A percentile compares a stretch with the other conserved stretches of the same genome.
Evolutionary conservation across 192 early-diverging fungal species (phyloP).

Genomic region (Phlyctochytrium arcticum): DNA sequence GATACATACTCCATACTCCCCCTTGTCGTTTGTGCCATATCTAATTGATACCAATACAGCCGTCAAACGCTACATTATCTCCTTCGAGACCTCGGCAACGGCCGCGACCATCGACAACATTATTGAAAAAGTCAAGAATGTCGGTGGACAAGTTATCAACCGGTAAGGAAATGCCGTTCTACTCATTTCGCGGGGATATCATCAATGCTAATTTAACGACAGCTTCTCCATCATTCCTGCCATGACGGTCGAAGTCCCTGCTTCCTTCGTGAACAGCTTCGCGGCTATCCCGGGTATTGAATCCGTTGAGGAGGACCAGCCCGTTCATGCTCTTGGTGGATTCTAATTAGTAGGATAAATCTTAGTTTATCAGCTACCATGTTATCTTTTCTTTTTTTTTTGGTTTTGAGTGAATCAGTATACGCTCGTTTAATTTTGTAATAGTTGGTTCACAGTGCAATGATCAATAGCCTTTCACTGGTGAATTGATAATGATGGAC

Average conservation of each 20-base stretch:
- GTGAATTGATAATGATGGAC: too few species aligned
- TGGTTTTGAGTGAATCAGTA: too few species aligned
- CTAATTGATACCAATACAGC: too few species aligned
- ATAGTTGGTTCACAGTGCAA: too few species aligned
- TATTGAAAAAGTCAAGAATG: constrained; percentile 5
- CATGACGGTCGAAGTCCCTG: constrained; percentile 13
- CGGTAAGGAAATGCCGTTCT: background rate
- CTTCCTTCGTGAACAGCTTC: constrained; percentile 1
- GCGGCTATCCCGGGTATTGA: constrained; percentile 11
- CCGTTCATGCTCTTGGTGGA: constrained; percentile 2
- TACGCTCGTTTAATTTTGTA: too few species aligned
- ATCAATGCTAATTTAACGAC: background rate
- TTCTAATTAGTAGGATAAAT: too few species aligned
- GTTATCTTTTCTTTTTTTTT: too few species aligned
- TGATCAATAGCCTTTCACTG: too few species aligned
- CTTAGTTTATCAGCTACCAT: too few species aligned
- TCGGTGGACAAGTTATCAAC: constrained; percentile 12
- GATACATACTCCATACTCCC: too few species aligned
- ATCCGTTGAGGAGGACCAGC: constrained; percentile 14
- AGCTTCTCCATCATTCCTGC: constrained; percentile 20
- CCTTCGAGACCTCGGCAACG: constrained; percentile 5
- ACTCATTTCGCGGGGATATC: background rate
- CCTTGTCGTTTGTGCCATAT: background rate
- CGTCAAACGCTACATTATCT: constrained; percentile 16
- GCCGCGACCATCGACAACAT: constrained; percentile 11